Evolutionary conservation across 257 asterid species (phyloP).

Genomic region (Ajuga chamaepitys): DNA sequence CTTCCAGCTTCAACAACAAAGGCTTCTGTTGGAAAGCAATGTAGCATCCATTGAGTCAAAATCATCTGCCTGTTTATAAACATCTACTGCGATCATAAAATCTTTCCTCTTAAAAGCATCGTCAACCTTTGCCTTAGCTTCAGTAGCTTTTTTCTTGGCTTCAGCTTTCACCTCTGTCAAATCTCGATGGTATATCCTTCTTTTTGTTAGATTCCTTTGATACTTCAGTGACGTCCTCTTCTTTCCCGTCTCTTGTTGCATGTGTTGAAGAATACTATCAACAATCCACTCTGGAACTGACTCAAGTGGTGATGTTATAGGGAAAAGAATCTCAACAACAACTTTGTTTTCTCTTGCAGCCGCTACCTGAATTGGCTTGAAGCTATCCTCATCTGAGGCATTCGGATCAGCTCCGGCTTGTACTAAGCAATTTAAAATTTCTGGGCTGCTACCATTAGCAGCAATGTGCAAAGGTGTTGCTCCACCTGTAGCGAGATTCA

Average conservation of each 20-base stretch:
- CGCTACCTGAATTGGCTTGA: constrained; percentile 76
- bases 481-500: constrained; percentile 77
- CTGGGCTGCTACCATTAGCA: constrained; percentile 69
- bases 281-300: constrained; percentile 61
- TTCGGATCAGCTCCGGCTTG: constrained; percentile 92
- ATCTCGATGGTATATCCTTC: constrained; percentile 32
- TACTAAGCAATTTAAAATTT: constrained; percentile 64
- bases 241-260: constrained; percentile 45
- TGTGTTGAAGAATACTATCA: constrained; percentile 60
- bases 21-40: constrained; percentile 82
- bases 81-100: constrained; percentile 61
- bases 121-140: constrained; percentile 82
- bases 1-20: constrained; percentile 86
- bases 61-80: constrained; percentile 95
- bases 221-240: constrained; percentile 36
- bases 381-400: constrained; percentile 68
- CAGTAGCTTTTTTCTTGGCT: constrained; percentile 73
- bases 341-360: constrained; percentile 61
- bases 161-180: constrained; percentile 80
- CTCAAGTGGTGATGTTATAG: constrained; percentile 43
- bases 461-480: constrained; percentile 95
- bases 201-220: constrained; percentile 29
- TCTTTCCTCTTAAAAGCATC: constrained; percentile 76
- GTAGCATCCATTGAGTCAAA: constrained; percentile 82
- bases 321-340: constrained; percentile 71